Percentiles rank a stretch among this genome's conserved stretches.
phyloP scores from a whole-genome alignment of 2,329 filamentous ascomycete species.

The Ceratocystis huliohia region DNA sequence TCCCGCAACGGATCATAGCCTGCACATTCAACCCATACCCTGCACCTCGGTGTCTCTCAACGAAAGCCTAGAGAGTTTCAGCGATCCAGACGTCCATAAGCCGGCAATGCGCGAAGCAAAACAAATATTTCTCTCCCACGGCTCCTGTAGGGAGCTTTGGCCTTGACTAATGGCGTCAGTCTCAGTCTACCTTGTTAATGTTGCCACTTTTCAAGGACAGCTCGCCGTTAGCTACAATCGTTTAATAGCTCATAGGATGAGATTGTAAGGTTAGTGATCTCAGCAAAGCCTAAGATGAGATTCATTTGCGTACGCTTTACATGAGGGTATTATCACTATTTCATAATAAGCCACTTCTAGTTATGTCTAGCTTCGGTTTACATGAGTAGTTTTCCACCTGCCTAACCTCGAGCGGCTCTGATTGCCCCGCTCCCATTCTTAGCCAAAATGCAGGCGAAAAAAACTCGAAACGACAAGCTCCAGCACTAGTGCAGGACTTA shows the following conservation, averaged over 20 bases:
- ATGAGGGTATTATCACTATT: too few species aligned
- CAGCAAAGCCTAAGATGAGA: too few species aligned
- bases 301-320: too few species aligned
- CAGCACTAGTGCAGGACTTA: neutral
- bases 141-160: neutral
- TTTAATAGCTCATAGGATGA: neutral
- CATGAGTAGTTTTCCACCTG: constrained; percentile 1
- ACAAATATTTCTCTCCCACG: neutral
- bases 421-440: neutral
- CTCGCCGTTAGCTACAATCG: neutral
- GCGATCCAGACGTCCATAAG: neutral
- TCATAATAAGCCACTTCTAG: too few species aligned
- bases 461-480: neutral
- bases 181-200: constrained; percentile 18
- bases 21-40: neutral
- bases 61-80: neutral
- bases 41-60: neutral
- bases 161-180: constrained; percentile 16
- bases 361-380: neutral
- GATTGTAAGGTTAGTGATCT: neutral
- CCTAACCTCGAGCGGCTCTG: neutral
- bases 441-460: neutral
- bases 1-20: neutral
- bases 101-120: neutral
- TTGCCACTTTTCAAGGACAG: constrained; percentile 22